Conservation (phyloP, 805 yeast species). For the Candida loeiensis region DNA sequence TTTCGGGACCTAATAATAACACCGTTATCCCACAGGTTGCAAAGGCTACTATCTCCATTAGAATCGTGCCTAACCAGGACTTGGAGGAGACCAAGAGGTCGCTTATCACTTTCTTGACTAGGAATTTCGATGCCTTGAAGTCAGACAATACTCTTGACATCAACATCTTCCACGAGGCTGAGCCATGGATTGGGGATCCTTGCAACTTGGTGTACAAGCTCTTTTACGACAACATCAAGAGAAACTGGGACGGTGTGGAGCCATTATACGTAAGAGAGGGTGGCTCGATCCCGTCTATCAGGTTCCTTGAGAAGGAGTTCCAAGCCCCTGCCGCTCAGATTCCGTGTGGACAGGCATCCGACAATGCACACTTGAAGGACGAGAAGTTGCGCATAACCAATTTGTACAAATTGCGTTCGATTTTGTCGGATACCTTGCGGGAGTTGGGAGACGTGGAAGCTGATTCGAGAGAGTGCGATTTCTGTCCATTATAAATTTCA, state of each 20-base stretch:
- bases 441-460: slow-evolving; percentile 25
- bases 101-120: slow-evolving; percentile 44
- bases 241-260: slow-evolving; percentile 68
- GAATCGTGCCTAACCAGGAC: slow-evolving; percentile 88
- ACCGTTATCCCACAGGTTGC: slow-evolving; percentile 88
- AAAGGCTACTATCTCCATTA: slow-evolving; percentile 69
- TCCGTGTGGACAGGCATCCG: slow-evolving; percentile 94
- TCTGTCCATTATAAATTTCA: too few relatives aligned
- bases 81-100: slow-evolving; percentile 51
- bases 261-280: slow-evolving; percentile 93
- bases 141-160: slow-evolving; percentile 63
- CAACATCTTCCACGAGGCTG: slow-evolving; percentile 76
- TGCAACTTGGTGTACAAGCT: slow-evolving; percentile 68
- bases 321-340: slow-evolving; percentile 90
- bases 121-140: slow-evolving; percentile 45
- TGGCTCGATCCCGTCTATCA: slow-evolving; percentile 89
- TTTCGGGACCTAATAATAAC: slow-evolving; percentile 85
- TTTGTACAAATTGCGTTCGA: slow-evolving; percentile 66
- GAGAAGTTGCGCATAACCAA: slow-evolving; percentile 81
- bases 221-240: slow-evolving; percentile 55
- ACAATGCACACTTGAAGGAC: slow-evolving; percentile 88
- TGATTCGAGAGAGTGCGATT: too few relatives aligned
- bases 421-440: slow-evolving; percentile 52
- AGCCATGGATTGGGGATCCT: slow-evolving; percentile 94
- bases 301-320: slow-evolving; percentile 78